Evolutionary conservation across 2,329 filamentous ascomycete genomes (phyloP).

Genomic region (Beauveria scarabaeidicola): DNA sequence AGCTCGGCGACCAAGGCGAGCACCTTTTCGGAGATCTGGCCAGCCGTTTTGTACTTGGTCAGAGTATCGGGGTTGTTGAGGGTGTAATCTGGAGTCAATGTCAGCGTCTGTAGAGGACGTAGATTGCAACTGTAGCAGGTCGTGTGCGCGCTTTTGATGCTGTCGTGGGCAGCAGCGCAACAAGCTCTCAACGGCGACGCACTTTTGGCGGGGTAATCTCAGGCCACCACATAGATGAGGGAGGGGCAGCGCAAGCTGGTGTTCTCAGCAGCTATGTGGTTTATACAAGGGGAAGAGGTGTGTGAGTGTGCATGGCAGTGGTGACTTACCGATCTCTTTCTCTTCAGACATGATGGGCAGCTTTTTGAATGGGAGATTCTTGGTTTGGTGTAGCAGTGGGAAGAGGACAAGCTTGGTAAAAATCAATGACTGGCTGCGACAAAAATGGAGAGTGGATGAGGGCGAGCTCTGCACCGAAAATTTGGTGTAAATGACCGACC

Average conservation of each 20-base stretch:
- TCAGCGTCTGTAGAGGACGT: background rate
- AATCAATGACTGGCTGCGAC: constrained; percentile 12
- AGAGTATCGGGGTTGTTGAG: constrained; percentile 89
- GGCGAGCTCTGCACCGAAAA: constrained; percentile 1
- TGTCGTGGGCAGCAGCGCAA: background rate
- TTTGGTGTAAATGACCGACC: constrained; percentile 6
- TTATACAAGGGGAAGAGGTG: background rate
- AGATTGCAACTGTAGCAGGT: background rate
- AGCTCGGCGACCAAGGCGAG: constrained; percentile 72
- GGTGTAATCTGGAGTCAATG: constrained; percentile 58
- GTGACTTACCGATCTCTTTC: constrained; percentile 36
- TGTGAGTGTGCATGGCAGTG: background rate
- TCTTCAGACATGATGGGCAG: constrained; percentile 36
- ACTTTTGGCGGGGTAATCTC: constrained; percentile 12
- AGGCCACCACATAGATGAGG: background rate
- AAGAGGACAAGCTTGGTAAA: constrained; percentile 9
- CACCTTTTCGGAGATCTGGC: constrained; percentile 90
- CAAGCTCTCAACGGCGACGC: constrained; percentile 3
- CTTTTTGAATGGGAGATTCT: constrained; percentile 14
- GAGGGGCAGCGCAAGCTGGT: constrained; percentile 2
- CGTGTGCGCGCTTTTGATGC: constrained; percentile 7
- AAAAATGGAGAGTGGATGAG: constrained; percentile 10
- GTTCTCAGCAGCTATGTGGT: background rate
- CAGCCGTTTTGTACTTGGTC: constrained; percentile 98
- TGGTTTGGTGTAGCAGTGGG: constrained; percentile 10